Percentiles rank a stretch among this genome's conserved stretches.
Conservation (phyloP, 2,329 filamentous ascomycete species). For the Atkinsonella hypoxylon region DNA sequence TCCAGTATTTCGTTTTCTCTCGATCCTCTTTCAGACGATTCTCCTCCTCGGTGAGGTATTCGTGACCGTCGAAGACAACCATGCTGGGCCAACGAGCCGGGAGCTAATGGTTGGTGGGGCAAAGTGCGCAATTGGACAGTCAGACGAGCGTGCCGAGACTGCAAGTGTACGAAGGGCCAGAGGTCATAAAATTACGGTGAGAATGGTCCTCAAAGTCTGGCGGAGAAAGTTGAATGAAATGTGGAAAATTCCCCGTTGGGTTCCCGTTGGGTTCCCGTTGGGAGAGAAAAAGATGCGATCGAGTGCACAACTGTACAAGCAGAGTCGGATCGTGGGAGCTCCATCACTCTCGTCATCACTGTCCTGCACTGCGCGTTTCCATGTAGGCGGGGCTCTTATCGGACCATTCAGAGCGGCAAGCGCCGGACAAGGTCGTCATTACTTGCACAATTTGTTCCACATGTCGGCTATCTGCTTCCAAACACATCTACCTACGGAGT, state of each 20-base stretch:
- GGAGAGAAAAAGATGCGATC: not conserved
- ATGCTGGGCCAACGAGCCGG: constrained; percentile 35
- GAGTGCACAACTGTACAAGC: not conserved
- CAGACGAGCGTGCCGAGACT: not conserved
- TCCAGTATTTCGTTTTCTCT: constrained; percentile 84
- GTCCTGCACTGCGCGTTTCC: not conserved
- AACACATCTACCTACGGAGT: too few species aligned
- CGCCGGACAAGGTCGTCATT: not conserved
- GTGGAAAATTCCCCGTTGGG: not conserved
- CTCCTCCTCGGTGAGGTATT: constrained; percentile 84
- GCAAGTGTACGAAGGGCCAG: not conserved
- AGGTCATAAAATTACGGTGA: not conserved
- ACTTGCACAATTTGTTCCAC: not conserved
- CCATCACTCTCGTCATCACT: not conserved
- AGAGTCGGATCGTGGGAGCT: not conserved
- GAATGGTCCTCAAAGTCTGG: not conserved
- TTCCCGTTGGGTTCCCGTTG: too few species aligned
- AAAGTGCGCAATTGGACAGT: constrained; percentile 4
- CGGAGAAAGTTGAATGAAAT: not conserved
- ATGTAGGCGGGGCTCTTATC: constrained; percentile 6
- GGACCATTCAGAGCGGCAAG: constrained; percentile 1
- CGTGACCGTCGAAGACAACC: constrained; percentile 82
- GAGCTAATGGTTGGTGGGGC: constrained; percentile 7
- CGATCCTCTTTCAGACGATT: constrained; percentile 78
- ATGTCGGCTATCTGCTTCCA: not conserved